phyloP scores from a whole-genome alignment of 176 grass and related monocot species.

The Panicum miliaceum region DNA sequence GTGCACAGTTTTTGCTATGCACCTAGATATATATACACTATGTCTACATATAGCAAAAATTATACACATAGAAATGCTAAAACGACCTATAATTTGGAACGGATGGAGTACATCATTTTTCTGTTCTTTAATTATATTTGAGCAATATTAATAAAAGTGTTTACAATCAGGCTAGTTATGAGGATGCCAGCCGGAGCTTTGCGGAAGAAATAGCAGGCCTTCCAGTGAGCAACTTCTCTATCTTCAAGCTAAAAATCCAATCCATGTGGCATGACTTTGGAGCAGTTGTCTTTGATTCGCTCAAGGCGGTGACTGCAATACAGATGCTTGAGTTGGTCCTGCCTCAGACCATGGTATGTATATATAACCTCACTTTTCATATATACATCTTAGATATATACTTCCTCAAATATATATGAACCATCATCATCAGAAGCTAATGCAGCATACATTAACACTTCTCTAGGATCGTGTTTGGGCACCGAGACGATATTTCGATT shows the following conservation, averaged over 20 bases:
- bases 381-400: too few species aligned
- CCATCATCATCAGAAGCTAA: neutral
- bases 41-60: too few species aligned
- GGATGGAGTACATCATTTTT: too few species aligned
- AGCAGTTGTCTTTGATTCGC: neutral
- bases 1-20: too few species aligned
- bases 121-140: too few species aligned
- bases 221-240: neutral
- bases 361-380: neutral
- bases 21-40: too few species aligned
- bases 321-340: neutral
- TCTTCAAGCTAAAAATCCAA: neutral
- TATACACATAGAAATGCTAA: too few species aligned
- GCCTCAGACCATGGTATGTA: neutral
- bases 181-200: neutral
- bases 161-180: neutral
- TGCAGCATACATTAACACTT: neutral
- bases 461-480: neutral
- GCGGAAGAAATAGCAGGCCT: neutral
- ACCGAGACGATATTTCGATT: neutral
- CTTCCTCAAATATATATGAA: too few species aligned
- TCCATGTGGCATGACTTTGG: neutral
- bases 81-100: too few species aligned
- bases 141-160: neutral
- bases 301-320: neutral